Evolutionary conservation across 176 grass and related monocot genomes (phyloP).

Genomic region (Rhynchospora pubera): DNA sequence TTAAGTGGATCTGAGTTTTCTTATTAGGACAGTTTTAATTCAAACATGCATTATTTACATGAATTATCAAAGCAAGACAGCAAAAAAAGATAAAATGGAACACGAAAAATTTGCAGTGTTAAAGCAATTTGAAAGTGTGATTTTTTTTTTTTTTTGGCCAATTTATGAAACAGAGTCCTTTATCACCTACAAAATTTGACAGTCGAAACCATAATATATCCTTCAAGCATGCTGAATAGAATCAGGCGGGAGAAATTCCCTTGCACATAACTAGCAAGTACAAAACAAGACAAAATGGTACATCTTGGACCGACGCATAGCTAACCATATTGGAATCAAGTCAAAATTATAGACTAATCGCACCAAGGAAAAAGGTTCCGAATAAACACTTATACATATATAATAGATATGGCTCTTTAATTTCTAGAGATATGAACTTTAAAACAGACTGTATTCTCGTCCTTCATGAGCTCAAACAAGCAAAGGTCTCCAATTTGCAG

Average conservation of each 20-base stretch:
- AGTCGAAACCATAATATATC: not conserved
- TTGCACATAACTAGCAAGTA: not conserved
- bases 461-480: slow-evolving; percentile 8
- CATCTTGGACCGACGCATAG: not conserved
- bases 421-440: slow-evolving; percentile 1
- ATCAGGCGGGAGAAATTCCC: not conserved
- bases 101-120: no score
- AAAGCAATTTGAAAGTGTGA: no score
- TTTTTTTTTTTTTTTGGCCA: no score
- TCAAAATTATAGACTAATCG: not conserved
- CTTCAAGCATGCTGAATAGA: not conserved
- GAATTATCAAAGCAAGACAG: no score
- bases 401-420: not conserved
- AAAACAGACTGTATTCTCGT: not conserved
- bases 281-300: not conserved
- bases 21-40: no score
- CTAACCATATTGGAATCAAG: not conserved
- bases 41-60: no score
- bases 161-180: no score
- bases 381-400: not conserved
- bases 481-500: slow-evolving; percentile 6
- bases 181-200: not conserved
- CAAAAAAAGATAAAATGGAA: no score
- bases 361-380: not conserved
- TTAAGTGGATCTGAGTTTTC: no score